Base-by-base conservation (phyloP, 1,139 yeast genomes). In the Eremothecium gossypii region DNA sequence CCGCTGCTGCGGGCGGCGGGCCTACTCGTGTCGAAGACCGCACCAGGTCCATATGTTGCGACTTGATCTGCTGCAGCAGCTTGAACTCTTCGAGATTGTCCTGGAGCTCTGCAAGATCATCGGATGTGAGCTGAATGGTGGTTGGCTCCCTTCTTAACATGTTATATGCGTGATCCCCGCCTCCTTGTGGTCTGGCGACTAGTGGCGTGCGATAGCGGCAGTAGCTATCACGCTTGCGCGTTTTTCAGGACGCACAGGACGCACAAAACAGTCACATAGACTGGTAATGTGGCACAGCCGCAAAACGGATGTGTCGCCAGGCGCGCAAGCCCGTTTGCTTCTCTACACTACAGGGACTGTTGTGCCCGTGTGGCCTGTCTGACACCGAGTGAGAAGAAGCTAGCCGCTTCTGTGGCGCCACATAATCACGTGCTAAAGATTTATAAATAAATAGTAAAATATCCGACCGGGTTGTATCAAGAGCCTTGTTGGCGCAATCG, bases 401-500 rank as follows among this genome's bases (percentile, higher is more conserved):
- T 29, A 29, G 11, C 31, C 31, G 31, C 23, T 17, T 17, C 23
- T 17, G 23, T 17, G 23, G 23, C 23, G 23, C 23, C 23, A 17
- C 6, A 3, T 6, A 17, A 17, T 17, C 23, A 17, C 23, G 23
- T 17, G 23, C 6, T 17, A 4, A 17, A n/a, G n/a, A 17, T 17
- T 17, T 3, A 17, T 17, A 6, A 17, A 17, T 17, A 17, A 17
- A 6, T 17, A 4, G 5, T 6, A 6, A 4, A 6, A 6, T 17
- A 17, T 17, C 5, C 3, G 23, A 17, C 23, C 23, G 6, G 23
- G 5, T 17, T 17, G 3, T 6, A 38, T 38, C n/a, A n/a, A 27
- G 12, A 33, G 68, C 68, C 68, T 64, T 63, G 69, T 63, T 65
- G 68, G 69, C 69, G 67, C 69, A 65, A 65, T 65, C 69, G 69